Evolutionary conservation across 148 eudicot species (phyloP).

Genomic region (Vaccinium corymbosum): DNA sequence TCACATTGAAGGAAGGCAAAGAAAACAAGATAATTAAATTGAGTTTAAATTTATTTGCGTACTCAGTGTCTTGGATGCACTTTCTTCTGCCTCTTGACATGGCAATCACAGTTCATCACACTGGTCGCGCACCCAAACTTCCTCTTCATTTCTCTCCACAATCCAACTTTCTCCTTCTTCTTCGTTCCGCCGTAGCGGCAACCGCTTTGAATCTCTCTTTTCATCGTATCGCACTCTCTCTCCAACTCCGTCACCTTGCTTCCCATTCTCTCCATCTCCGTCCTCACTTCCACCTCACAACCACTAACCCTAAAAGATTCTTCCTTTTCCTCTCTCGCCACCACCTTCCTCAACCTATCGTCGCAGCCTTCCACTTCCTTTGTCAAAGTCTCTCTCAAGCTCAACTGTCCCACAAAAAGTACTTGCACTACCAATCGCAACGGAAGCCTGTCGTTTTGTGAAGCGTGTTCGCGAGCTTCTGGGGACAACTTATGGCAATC

Average conservation of each 20-base stretch:
- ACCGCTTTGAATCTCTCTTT: constrained; percentile 34
- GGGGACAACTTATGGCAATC: constrained; percentile 60
- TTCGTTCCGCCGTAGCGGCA: constrained; percentile 22
- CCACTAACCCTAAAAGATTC: constrained; percentile 1
- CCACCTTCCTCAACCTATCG: constrained; percentile 16
- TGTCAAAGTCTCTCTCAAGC: constrained; percentile 41
- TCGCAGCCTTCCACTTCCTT: constrained; percentile 27
- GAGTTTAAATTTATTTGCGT: not conserved
- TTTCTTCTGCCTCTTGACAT: constrained; percentile 58
- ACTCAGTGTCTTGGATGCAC: constrained; percentile 32
- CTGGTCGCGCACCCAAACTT: constrained; percentile 63
- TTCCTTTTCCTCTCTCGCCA: not conserved
- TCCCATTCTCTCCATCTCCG: constrained; percentile 40
- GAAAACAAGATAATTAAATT: not conserved
- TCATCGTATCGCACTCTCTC: constrained; percentile 39
- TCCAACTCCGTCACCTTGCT: constrained; percentile 47
- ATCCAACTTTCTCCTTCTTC: constrained; percentile 41
- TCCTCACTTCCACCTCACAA: constrained; percentile 15
- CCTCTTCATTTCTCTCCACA: constrained; percentile 85
- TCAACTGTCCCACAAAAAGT: constrained; percentile 50
- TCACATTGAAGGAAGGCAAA: not conserved
- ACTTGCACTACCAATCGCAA: constrained; percentile 53
- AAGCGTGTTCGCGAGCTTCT: constrained; percentile 61
- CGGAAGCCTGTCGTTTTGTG: constrained; percentile 49
- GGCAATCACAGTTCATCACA: constrained; percentile 38